A percentile compares a stretch with the other conserved stretches of the same genome.
These are phyloP conservation scores for Leptomonas seymouri DNA, from an alignment of 208 protist genomes.

Conservation along the genomic window DNA sequence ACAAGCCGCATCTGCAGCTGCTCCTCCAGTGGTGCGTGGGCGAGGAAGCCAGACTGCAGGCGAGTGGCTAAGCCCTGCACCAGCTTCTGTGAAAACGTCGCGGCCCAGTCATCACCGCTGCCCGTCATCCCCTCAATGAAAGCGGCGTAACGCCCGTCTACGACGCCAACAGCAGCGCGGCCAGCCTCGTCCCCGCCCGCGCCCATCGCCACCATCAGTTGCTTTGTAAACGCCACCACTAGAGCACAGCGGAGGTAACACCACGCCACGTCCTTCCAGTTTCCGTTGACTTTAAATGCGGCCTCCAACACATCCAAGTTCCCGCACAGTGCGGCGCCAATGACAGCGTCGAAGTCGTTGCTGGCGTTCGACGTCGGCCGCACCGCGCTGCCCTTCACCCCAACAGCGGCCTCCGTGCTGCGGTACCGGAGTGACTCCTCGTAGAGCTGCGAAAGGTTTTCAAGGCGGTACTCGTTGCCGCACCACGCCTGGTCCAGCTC, in stretches of 20 bases:
- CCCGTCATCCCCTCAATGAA: slow-evolving; percentile 44
- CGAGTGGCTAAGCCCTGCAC: slow-evolving; percentile 41
- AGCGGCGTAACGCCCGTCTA: slow-evolving; percentile 32
- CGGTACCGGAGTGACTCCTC: slow-evolving; percentile 48
- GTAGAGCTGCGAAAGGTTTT: slow-evolving; percentile 78
- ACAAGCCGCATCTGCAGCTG: slow-evolving; percentile 83
- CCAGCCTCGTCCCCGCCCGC: slow-evolving; percentile 19
- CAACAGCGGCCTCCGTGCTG: neutral
- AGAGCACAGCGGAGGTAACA: slow-evolving; percentile 75
- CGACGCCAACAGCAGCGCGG: neutral
- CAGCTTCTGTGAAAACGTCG: slow-evolving; percentile 41
- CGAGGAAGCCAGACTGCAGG: slow-evolving; percentile 49
- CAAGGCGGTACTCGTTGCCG: slow-evolving; percentile 75
- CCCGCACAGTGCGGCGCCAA: slow-evolving; percentile 75
- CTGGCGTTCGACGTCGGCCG: neutral
- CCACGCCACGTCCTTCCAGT: slow-evolving; percentile 76
- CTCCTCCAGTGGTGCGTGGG: slow-evolving; percentile 47
- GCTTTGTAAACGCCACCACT: slow-evolving; percentile 74
- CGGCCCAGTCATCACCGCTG: slow-evolving; percentile 59
- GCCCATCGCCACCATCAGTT: slow-evolving; percentile 45
- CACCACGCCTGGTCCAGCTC: slow-evolving; percentile 59
- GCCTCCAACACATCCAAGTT: slow-evolving; percentile 66
- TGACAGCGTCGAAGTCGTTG: slow-evolving; percentile 45
- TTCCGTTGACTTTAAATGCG: slow-evolving; percentile 52
- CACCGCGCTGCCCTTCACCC: slow-evolving; percentile 6